Evolutionary conservation across 768 basidiomycete species (phyloP).

Genomic region (Crassisporium funariophilum): DNA sequence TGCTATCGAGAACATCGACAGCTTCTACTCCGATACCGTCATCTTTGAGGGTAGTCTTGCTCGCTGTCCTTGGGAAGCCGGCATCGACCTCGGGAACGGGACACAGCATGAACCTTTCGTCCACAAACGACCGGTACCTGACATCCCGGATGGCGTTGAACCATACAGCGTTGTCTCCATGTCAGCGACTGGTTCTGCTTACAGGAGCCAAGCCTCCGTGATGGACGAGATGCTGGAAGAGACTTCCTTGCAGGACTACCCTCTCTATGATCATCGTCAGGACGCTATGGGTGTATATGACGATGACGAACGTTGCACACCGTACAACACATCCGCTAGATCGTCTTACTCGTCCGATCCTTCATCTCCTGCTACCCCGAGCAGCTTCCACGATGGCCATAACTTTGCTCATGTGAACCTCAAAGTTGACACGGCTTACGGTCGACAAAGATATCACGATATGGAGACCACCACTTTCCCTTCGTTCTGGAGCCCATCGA

Average conservation of each 20-base stretch:
- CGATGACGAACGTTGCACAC: constrained; percentile 4
- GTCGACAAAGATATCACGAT: constrained; percentile 13
- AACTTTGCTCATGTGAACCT: constrained; percentile 3
- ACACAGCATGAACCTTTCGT: constrained; percentile 5
- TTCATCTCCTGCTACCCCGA: constrained; percentile 22
- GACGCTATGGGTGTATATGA: constrained; percentile 16
- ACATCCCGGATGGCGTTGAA: constrained; percentile 20
- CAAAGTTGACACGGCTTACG: constrained; percentile 13
- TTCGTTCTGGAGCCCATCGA: constrained; percentile 10
- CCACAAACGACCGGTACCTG: constrained; percentile 18
- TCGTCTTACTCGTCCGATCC: constrained; percentile 22
- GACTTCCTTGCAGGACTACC: constrained; percentile 9
- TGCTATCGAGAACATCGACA: constrained; percentile 56
- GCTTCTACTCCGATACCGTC: constrained; percentile 74
- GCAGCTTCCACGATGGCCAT: constrained; percentile 6
- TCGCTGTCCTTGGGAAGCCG: constrained; percentile 77
- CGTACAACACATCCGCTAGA: constrained; percentile 15
- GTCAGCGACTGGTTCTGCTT: constrained; percentile 12
- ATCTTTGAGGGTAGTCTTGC: constrained; percentile 84
- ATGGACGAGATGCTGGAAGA: constrained; percentile 12
- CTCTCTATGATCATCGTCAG: constrained; percentile 7
- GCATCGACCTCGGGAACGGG: constrained; percentile 27
- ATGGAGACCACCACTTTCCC: constrained; percentile 15
- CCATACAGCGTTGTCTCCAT: constrained; percentile 23
- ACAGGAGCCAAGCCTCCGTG: constrained; percentile 14